A percentile compares a stretch with the other conserved stretches of the same genome.
Evolutionary conservation across 2,329 filamentous ascomycete species (phyloP).

Genomic region (Ophiostoma ulmi): DNA sequence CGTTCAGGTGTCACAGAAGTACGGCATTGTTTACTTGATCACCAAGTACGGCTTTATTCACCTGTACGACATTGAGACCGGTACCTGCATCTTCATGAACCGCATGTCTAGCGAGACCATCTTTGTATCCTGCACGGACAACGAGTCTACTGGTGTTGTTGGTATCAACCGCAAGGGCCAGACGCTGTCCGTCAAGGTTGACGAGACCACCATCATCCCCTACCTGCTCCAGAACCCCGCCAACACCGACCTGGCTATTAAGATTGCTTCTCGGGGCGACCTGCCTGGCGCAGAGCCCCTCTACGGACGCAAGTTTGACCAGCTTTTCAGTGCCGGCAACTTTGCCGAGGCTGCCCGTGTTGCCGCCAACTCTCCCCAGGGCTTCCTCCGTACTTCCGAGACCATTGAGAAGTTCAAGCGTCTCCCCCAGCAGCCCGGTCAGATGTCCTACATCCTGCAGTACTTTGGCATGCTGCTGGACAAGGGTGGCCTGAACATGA

Average conservation of each 20-base stretch:
- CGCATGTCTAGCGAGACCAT: constrained; percentile 98
- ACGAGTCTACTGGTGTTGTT: constrained; percentile 78
- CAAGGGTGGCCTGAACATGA: constrained; percentile 86
- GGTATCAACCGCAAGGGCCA: constrained; percentile 98
- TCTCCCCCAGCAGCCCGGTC: constrained; percentile 70
- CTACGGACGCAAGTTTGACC: constrained; percentile 89
- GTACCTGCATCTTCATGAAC: constrained; percentile 98
- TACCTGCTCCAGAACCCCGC: constrained; percentile 96
- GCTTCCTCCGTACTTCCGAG: constrained; percentile 87
- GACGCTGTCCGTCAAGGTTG: constrained; percentile 87
- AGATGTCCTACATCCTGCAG: constrained; percentile 90
- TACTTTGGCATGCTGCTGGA: constrained; percentile 97
- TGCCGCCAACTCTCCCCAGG: constrained; percentile 90
- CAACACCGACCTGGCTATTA: constrained; percentile 88
- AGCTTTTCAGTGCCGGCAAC: constrained; percentile 71
- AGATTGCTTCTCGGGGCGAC: constrained; percentile 89
- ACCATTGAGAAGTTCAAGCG: constrained; percentile 96
- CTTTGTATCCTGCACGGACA: constrained; percentile 85
- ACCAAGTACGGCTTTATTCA: constrained; percentile 99
- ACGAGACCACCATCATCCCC: constrained; percentile 84
- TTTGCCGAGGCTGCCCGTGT: constrained; percentile 90
- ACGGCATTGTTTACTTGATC: constrained; percentile 93
- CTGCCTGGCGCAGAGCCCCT: constrained; percentile 91
- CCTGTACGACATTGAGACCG: constrained; percentile 94
- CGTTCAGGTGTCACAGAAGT: constrained; percentile 94